Percentiles rank a stretch among this genome's conserved stretches.
Conservation (phyloP, 2,329 filamentous ascomycete genomes). For the Tetracladium maxilliforme region DNA sequence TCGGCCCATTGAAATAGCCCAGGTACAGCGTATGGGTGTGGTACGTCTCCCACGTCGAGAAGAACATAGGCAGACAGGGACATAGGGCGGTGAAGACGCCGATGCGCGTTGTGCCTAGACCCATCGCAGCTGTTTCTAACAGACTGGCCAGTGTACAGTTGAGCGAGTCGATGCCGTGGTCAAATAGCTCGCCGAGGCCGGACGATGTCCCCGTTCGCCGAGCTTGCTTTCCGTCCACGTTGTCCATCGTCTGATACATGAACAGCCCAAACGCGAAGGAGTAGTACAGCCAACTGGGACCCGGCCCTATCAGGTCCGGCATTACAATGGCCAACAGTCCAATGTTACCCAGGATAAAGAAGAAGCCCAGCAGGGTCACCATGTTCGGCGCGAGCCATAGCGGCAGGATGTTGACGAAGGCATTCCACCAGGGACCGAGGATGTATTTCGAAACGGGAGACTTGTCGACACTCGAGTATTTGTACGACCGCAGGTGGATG, state of each 20-base stretch:
- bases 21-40: constrained; percentile 96
- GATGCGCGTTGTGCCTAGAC: constrained; percentile 66
- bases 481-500: constrained; percentile 84
- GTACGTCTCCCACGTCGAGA: constrained; percentile 99
- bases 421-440: constrained; percentile 84
- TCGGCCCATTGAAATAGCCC: constrained; percentile 92
- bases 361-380: constrained; percentile 89
- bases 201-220: constrained; percentile 89
- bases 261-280: constrained; percentile 92
- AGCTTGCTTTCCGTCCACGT: constrained; percentile 96
- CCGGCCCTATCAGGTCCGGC: constrained; percentile 84
- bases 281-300: constrained; percentile 84
- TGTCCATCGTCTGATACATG: constrained; percentile 99
- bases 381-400: constrained; percentile 97
- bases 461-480: constrained; percentile 95
- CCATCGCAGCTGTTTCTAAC: constrained; percentile 86
- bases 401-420: constrained; percentile 78
- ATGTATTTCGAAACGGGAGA: constrained; percentile 89
- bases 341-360: constrained; percentile 83
- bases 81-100: constrained; percentile 86
- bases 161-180: constrained; percentile 95
- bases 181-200: constrained; percentile 88
- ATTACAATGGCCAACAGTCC: constrained; percentile 60
- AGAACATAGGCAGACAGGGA: constrained; percentile 95
- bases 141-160: constrained; percentile 92